Percentiles rank a stretch among this genome's conserved stretches.
Evolutionary conservation across 1,284 basidiomycete species (phyloP).

Genomic region (Omphalotus olearius): DNA sequence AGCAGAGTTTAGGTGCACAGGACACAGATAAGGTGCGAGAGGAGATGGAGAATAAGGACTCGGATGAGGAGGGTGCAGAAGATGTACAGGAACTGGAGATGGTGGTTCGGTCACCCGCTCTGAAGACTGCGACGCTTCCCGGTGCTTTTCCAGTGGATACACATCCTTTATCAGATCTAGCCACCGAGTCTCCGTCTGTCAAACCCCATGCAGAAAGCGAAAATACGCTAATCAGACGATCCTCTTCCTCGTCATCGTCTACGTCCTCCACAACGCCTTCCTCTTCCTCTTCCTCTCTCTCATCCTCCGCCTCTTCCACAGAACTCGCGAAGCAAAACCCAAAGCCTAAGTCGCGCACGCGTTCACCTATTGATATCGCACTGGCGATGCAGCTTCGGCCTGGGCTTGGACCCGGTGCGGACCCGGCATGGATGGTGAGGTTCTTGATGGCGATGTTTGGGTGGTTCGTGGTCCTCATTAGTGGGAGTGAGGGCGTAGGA

Average conservation of each 20-base stretch:
- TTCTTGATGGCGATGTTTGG: constrained; percentile 77
- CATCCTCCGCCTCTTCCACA: constrained; percentile 19
- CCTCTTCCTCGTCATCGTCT: background rate
- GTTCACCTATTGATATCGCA: constrained; percentile 57
- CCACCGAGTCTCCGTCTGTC: background rate
- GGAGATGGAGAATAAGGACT: background rate
- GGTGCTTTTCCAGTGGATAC: constrained; percentile 14
- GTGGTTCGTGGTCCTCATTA: constrained; percentile 54
- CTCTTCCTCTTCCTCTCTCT: constrained; percentile 12
- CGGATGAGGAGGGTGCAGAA: background rate
- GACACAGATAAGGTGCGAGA: background rate
- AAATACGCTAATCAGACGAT: background rate
- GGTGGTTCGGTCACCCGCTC: constrained; percentile 10
- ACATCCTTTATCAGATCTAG: constrained; percentile 6
- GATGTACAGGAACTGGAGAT: constrained; percentile 2
- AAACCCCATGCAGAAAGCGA: too few species aligned
- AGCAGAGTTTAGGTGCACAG: background rate
- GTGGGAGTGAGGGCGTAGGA: constrained; percentile 11
- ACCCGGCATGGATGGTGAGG: constrained; percentile 73
- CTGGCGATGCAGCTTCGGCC: constrained; percentile 74
- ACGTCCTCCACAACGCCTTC: background rate
- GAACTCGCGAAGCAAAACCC: constrained; percentile 11
- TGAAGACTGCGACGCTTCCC: constrained; percentile 17
- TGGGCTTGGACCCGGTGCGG: constrained; percentile 60
- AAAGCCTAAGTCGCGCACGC: constrained; percentile 20